Evolutionary conservation across 495 filamentous ascomycete genomes (phyloP).

Genomic region (Xanthoparmelia taractica): DNA sequence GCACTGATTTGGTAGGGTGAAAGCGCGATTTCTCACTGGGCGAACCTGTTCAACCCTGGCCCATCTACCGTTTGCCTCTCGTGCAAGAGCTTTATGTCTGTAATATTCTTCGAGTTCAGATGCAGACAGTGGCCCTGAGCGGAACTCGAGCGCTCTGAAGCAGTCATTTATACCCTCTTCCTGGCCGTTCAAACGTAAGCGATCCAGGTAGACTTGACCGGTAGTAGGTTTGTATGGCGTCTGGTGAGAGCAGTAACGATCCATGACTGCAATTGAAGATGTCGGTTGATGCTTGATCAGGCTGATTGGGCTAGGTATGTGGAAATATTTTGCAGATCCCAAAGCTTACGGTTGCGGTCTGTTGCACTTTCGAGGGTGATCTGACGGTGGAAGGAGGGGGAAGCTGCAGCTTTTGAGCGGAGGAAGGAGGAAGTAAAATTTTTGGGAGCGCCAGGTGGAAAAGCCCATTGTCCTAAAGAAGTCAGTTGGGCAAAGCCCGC

Average conservation of each 20-base stretch:
- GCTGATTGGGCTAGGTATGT: background rate
- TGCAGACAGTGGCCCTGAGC: background rate
- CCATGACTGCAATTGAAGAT: background rate
- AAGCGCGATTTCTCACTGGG: background rate
- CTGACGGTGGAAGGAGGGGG: background rate
- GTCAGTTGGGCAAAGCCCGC: constrained; percentile 2
- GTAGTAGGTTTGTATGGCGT: background rate
- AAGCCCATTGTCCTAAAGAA: background rate
- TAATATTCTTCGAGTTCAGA: background rate
- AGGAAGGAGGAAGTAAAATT: background rate
- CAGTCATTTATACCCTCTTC: background rate
- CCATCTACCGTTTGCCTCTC: background rate
- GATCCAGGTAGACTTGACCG: background rate
- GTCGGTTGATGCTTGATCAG: background rate
- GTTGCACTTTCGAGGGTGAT: background rate
- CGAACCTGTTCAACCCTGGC: background rate
- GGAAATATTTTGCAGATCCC: background rate
- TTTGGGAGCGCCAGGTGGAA: background rate
- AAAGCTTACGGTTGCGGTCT: background rate
- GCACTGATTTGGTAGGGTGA: background rate
- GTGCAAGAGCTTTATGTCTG: background rate
- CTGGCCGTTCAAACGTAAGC: background rate
- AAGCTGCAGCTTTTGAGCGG: background rate
- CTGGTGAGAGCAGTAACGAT: background rate
- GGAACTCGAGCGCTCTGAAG: background rate